A percentile compares a stretch with the other conserved stretches of the same genome.
These are phyloP conservation scores for Plasmodium cynomolgi DNA, from an alignment of 169 alveolate genomes.

Conservation along the genomic window DNA sequence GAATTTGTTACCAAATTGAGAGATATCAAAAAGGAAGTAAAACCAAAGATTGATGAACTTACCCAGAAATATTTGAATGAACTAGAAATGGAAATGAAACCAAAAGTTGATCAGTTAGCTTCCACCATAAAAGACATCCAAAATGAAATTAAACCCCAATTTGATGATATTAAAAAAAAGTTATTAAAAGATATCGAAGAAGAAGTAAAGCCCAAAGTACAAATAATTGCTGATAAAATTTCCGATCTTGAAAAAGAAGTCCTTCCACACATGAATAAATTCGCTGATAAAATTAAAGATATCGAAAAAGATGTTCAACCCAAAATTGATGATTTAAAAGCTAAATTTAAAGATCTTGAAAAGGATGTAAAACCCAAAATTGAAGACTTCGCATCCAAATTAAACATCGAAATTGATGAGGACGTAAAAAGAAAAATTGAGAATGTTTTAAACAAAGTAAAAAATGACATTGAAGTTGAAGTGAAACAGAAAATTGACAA, in stretches of 20 bases:
- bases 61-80: conserved; percentile 9
- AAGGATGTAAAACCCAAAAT: conserved; percentile 9
- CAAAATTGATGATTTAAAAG: neutral
- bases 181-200: conserved; percentile 23
- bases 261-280: conserved; percentile 2
- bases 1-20: conserved; percentile 1
- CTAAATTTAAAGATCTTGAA: conserved; percentile 1
- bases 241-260: conserved; percentile 4
- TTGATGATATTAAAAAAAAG: neutral
- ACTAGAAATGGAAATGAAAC: conserved; percentile 10
- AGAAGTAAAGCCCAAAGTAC: neutral
- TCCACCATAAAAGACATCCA: neutral
- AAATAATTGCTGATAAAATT: neutral
- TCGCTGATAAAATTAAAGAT: neutral
- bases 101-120: conserved; percentile 15
- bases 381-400: neutral
- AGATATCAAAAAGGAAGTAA: conserved; percentile 14
- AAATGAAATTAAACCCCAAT: conserved; percentile 4
- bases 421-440: neutral
- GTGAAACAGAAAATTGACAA: neutral
- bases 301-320: conserved; percentile 21
- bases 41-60: conserved; percentile 9
- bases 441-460: neutral
- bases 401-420: neutral
- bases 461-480: neutral